phyloP scores from a whole-genome alignment of 176 grass and related monocot genomes.

The Olyra latifolia region DNA sequence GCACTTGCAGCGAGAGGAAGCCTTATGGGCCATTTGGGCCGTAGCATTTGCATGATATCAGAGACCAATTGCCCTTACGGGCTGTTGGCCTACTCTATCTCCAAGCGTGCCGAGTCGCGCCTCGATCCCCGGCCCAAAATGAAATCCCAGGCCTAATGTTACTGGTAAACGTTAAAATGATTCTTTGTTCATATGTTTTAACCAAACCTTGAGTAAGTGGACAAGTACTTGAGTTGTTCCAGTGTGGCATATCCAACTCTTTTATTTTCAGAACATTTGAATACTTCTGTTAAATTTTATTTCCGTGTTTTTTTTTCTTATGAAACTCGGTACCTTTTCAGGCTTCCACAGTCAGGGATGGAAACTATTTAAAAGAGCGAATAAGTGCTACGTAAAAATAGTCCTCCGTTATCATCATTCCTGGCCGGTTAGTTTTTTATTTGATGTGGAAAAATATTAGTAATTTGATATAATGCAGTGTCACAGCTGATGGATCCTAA shows the following conservation, averaged over 20 bases:
- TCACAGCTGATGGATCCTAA: background rate
- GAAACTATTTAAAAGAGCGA: constrained; percentile 46
- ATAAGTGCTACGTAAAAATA: constrained; percentile 51
- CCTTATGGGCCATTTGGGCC: too few species aligned
- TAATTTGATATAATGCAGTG: background rate
- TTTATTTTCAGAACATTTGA: background rate
- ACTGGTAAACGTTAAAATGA: background rate
- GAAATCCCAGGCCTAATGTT: background rate
- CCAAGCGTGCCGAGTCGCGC: too few species aligned
- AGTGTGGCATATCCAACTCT: constrained; percentile 41
- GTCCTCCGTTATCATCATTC: background rate
- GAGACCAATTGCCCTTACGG: too few species aligned
- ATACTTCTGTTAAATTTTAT: background rate
- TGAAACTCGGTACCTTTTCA: constrained; percentile 13
- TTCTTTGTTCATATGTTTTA: background rate
- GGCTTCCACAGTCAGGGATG: constrained; percentile 56
- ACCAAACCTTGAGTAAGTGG: constrained; percentile 51
- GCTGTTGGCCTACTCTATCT: too few species aligned
- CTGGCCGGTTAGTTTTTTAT: background rate
- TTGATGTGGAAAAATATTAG: background rate
- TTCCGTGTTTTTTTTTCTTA: background rate
- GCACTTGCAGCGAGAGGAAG: too few species aligned
- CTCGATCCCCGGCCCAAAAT: too few species aligned
- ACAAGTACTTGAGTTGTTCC: constrained; percentile 64
- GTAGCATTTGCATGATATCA: too few species aligned